Base-by-base conservation (phyloP, 805 yeast genomes). In the Saturnispora dispora region DNA sequence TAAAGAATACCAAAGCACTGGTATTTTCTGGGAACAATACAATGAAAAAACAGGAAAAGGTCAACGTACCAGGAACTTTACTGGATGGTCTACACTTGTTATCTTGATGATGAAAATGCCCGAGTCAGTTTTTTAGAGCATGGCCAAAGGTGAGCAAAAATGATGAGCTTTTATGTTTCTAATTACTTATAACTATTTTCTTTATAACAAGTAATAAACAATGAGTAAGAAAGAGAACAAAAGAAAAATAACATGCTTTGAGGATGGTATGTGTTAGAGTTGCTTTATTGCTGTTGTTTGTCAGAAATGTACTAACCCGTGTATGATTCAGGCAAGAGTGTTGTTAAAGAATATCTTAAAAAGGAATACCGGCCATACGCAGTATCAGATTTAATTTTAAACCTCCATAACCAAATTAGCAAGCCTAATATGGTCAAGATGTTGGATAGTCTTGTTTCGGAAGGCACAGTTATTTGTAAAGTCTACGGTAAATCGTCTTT, bases 71-170 rank as follows among this genome's bases (percentile, higher is more conserved):
- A 83, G 85, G 65, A 91, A 88, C 63, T 93, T 93, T 69, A 73
- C 88, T 41, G 99, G 99, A 2, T 93, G 99, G 99, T 83, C 97
- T 1, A 81, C 95, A 1, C 69, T 88, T 53, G 85, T 86, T 11
- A 79, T 86, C 5, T 72, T 80, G 55, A 86, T 93, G 62, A 85
- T 93, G 91, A 76, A 77, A 51, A 83, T 86, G 93, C 91, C 93
- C 1, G 82, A 77, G 52, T 55, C 47, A 36, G 37, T 55, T 28
- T 40, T 25, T 17, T 41, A 32, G 17, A 17, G 6, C 3, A 23
- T 8, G 13, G 9, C 13, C 6, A 7, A 35, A 18, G 22, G 22
- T 15, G 23, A 18, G 23, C 5, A 20, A 37, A 17, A 8, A 11
- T n/a, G 8, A 18, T 32, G 13, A 20, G 37, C 32, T 22, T 18